phyloP scores from a whole-genome alignment of 1,284 basidiomycete genomes.

The Exobasidium cylindrosporum region DNA sequence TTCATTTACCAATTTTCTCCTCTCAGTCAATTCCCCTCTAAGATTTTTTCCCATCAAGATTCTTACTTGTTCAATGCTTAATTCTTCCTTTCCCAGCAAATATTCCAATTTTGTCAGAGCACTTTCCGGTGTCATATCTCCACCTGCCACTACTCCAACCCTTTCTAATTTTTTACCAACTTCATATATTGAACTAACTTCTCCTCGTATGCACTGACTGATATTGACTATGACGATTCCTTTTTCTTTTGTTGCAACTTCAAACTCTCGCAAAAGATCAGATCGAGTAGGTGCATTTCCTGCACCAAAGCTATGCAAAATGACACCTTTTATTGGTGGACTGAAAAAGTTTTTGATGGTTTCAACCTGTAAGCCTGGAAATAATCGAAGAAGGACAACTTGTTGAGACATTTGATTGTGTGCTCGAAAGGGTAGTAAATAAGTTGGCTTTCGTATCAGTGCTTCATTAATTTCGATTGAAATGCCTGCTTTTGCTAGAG shows the following conservation, averaged over 20 bases:
- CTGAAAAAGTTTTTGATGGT: slow-evolving; percentile 45
- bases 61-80: slow-evolving; percentile 68
- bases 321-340: slow-evolving; percentile 59
- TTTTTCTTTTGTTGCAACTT: slow-evolving; percentile 70
- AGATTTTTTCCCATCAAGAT: slow-evolving; percentile 74
- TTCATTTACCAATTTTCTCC: slow-evolving; percentile 8
- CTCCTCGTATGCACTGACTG: slow-evolving; percentile 73
- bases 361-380: slow-evolving; percentile 69
- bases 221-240: slow-evolving; percentile 86
- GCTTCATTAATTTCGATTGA: slow-evolving; percentile 63
- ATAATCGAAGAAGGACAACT: slow-evolving; percentile 62
- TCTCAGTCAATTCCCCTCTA: slow-evolving; percentile 75
- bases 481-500: slow-evolving; percentile 80
- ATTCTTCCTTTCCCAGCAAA: slow-evolving; percentile 77
- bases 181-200: slow-evolving; percentile 64
- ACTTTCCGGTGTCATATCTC: slow-evolving; percentile 92
- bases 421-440: slow-evolving; percentile 70
- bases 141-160: slow-evolving; percentile 44
- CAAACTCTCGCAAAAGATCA: slow-evolving; percentile 63
- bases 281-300: slow-evolving; percentile 61
- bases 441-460: slow-evolving; percentile 67
- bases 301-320: slow-evolving; percentile 84
- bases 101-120: slow-evolving; percentile 84
- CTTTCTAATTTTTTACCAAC: slow-evolving; percentile 70
- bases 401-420: slow-evolving; percentile 62